A percentile compares a stretch with the other conserved stretches of the same genome.
These are phyloP conservation scores for Eucommia ulmoides DNA, from an alignment of 257 asterid species.

Conservation along the genomic window DNA sequence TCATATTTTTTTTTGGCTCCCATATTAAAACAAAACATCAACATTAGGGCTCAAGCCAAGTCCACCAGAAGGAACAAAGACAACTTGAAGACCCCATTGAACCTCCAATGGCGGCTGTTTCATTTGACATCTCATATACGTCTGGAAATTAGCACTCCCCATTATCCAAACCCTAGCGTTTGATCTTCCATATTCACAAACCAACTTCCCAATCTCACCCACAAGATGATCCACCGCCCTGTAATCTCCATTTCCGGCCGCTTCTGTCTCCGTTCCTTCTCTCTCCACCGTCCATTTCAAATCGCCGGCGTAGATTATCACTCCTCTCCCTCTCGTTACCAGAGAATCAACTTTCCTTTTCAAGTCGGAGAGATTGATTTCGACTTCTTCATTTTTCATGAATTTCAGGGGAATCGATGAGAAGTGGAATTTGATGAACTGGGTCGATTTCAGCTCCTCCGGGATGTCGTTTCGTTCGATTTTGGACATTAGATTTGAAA, in stretches of 20 bases:
- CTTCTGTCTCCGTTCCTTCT: background rate
- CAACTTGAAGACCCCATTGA: no score
- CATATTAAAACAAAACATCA: no score
- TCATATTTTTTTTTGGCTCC: no score
- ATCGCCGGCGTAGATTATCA: constrained; percentile 51
- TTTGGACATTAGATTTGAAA: constrained; percentile 25
- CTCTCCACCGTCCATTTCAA: constrained; percentile 49
- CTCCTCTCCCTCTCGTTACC: constrained; percentile 23
- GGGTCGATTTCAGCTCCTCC: constrained; percentile 33
- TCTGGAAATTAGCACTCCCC: no score
- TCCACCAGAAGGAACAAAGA: no score
- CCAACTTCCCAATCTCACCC: no score
- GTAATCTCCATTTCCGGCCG: constrained; percentile 17
- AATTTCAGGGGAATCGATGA: constrained; percentile 42
- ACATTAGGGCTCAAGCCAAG: no score
- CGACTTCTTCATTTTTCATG: constrained; percentile 61
- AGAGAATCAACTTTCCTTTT: constrained; percentile 51
- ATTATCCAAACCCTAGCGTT: no score
- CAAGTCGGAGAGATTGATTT: constrained; percentile 37
- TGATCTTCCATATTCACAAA: no score
- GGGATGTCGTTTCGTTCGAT: constrained; percentile 45
- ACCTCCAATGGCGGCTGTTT: no score
- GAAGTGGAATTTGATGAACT: constrained; percentile 40
- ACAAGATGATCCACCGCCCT: no score
- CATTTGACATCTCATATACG: no score